A percentile compares a stretch with the other conserved stretches of the same genome.
Evolutionary conservation across 1,284 basidiomycete species (phyloP).

Genomic region (Cutaneotrichosporon cavernicola): DNA sequence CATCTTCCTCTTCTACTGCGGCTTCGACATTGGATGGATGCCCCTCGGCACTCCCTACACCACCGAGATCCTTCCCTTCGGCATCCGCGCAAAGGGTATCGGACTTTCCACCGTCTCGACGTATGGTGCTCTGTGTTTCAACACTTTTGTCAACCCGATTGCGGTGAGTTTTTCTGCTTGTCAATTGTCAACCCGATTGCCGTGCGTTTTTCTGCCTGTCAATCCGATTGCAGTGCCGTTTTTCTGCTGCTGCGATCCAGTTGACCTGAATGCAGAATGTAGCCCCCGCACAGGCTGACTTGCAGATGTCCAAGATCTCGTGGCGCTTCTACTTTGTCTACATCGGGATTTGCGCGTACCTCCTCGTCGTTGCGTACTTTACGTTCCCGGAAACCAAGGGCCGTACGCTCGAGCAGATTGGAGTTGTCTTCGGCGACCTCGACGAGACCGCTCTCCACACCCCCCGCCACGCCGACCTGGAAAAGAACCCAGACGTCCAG

Average conservation of each 20-base stretch:
- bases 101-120: conserved; percentile 6
- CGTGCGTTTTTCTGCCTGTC: no score
- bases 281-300: no score
- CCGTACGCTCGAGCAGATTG: conserved; percentile 37
- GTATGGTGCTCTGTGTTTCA: conserved; percentile 18
- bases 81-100: conserved; percentile 26
- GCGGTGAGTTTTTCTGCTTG: no score
- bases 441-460: no score
- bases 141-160: conserved; percentile 31
- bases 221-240: no score
- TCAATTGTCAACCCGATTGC: no score
- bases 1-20: conserved; percentile 26
- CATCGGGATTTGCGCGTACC: conserved; percentile 26
- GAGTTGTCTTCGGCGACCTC: conserved; percentile 21
- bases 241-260: no score
- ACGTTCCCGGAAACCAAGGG: conserved; percentile 46
- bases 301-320: conserved; percentile 18
- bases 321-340: conserved; percentile 33
- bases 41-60: conserved; percentile 24
- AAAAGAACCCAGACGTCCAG: no score
- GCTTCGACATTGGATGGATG: conserved; percentile 16
- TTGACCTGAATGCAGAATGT: no score
- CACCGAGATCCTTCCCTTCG: conserved; percentile 25
- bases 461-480: no score
- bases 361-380: conserved; percentile 35